Evolutionary conservation across 169 alveolate genomes (phyloP).

Genomic region (Neospora caninum): DNA sequence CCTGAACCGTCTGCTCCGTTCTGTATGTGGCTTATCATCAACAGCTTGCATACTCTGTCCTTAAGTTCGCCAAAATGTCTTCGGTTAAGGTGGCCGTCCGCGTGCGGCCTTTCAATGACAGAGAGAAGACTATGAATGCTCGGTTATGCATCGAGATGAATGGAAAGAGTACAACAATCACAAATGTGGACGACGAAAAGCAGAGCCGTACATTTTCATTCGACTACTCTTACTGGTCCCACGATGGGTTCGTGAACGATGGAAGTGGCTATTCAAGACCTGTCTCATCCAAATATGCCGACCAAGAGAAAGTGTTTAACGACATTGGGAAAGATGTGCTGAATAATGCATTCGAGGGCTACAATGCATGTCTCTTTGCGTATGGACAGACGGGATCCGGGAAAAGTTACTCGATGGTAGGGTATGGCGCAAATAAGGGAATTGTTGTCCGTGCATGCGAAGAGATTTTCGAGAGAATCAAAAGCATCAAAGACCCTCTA

Average conservation of each 20-base stretch:
- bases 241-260: constrained; percentile 88
- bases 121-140: constrained; percentile 83
- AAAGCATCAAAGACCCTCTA: constrained; percentile 32
- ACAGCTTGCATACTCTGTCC: not conserved
- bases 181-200: constrained; percentile 75
- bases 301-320: constrained; percentile 84
- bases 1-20: too few relatives aligned
- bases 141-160: constrained; percentile 85
- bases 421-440: constrained; percentile 95
- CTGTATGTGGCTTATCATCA: too few relatives aligned
- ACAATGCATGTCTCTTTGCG: constrained; percentile 94
- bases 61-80: constrained; percentile 58
- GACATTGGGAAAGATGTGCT: constrained; percentile 87
- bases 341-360: constrained; percentile 94
- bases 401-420: constrained; percentile 94
- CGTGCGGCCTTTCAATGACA: constrained; percentile 88
- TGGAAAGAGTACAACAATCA: constrained; percentile 79
- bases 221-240: constrained; percentile 93
- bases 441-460: constrained; percentile 92
- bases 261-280: constrained; percentile 76
- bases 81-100: constrained; percentile 92
- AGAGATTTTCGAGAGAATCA: constrained; percentile 87
- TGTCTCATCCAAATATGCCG: constrained; percentile 79
- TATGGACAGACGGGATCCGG: constrained; percentile 90
- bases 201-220: constrained; percentile 84